A percentile compares a stretch with the other conserved stretches of the same genome.
phyloP scores from a whole-genome alignment of 2,329 filamentous ascomycete species.

The Mycosphaerella arachidis region DNA sequence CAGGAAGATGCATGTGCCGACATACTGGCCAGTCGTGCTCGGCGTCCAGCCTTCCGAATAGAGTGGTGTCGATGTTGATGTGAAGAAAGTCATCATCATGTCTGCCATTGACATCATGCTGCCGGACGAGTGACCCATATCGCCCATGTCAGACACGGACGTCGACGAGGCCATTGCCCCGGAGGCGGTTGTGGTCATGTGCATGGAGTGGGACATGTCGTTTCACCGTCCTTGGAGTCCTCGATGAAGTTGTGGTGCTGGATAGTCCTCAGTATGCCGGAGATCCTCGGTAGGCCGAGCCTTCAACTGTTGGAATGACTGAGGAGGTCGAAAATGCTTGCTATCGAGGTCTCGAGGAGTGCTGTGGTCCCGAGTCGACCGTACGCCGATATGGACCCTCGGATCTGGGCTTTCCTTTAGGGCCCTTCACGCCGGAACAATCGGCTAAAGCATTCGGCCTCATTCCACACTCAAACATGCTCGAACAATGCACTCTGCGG shows the following conservation, averaged over 20 bases:
- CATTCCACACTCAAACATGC: conserved; percentile 11
- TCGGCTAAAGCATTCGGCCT: neutral
- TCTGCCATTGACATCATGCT: conserved; percentile 33
- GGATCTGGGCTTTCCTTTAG: no score
- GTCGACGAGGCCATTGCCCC: conserved; percentile 1
- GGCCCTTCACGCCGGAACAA: neutral
- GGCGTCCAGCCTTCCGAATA: conserved; percentile 71
- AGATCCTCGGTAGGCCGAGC: no score
- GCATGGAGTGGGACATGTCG: conserved; percentile 5
- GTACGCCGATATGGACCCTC: no score
- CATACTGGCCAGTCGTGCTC: conserved; percentile 62
- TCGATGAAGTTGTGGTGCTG: no score
- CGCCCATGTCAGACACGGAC: conserved; percentile 15
- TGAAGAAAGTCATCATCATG: conserved; percentile 62
- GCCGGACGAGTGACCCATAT: conserved; percentile 17
- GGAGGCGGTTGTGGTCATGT: conserved; percentile 6
- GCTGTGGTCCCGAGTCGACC: no score
- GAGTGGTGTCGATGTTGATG: conserved; percentile 55
- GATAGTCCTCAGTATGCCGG: no score
- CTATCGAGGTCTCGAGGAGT: no score
- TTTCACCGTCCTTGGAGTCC: no score
- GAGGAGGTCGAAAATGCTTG: neutral
- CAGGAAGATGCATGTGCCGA: conserved; percentile 85
- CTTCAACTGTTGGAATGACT: no score
- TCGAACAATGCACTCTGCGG: neutral